These are phyloP conservation scores for Hericium erinaceus DNA, from an alignment of 768 basidiomycete genomes.

Conservation along the genomic window DNA sequence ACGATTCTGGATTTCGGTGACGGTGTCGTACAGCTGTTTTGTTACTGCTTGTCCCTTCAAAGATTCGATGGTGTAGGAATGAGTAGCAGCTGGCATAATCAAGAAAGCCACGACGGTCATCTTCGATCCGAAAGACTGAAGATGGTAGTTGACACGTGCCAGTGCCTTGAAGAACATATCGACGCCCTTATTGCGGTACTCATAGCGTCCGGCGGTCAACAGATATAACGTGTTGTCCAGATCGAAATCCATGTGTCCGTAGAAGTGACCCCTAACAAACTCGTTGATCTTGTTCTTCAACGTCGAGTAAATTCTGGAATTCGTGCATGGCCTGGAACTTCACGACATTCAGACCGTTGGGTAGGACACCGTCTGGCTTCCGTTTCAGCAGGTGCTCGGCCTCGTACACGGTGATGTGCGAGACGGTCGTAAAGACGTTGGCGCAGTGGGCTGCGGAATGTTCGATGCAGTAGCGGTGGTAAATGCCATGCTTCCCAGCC, in stretches of 20 bases:
- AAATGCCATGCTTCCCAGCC: constrained; percentile 97
- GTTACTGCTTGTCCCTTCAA: constrained; percentile 97
- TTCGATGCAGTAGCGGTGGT: constrained; percentile 97
- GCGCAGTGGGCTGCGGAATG: constrained; percentile 90
- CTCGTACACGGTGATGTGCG: constrained; percentile 98
- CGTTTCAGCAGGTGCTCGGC: constrained; percentile 93
- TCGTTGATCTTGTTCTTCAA: constrained; percentile 98
- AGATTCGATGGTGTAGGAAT: constrained; percentile 96
- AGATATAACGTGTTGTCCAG: constrained; percentile 88
- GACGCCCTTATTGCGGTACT: constrained; percentile 98
- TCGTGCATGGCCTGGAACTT: constrained; percentile 99
- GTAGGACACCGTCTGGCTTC: constrained; percentile 94
- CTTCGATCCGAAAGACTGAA: constrained; percentile 54
- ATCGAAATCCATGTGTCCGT: constrained; percentile 95
- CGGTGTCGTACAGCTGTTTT: constrained; percentile 92
- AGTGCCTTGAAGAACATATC: constrained; percentile 99
- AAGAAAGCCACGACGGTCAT: constrained; percentile 95
- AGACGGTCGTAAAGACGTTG: constrained; percentile 97
- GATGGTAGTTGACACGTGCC: constrained; percentile 68
- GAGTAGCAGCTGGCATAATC: constrained; percentile 95
- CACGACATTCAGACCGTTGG: constrained; percentile 96
- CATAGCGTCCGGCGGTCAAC: constrained; percentile 99
- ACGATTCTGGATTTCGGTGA: constrained; percentile 89
- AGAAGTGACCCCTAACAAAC: constrained; percentile 96
- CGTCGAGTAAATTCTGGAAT: constrained; percentile 92